Conservation (phyloP, 2,329 filamentous ascomycete species). For the Talaromyces sp. region DNA sequence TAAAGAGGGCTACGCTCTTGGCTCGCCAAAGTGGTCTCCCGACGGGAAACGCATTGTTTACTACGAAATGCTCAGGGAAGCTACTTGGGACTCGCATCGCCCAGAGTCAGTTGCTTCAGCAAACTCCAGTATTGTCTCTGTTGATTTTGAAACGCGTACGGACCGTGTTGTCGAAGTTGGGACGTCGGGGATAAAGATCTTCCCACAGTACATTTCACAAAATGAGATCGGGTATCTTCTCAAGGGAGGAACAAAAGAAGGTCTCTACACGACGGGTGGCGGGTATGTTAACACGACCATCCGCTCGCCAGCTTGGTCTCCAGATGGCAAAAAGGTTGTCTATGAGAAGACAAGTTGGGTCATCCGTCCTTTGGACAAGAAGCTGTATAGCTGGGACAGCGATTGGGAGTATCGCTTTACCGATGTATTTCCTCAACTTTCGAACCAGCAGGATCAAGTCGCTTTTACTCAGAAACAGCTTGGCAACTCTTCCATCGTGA, state of each 20-base stretch:
- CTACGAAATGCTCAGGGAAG: constrained; percentile 36
- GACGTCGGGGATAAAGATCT: neutral
- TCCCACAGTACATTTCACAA: neutral
- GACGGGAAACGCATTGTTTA: constrained; percentile 33
- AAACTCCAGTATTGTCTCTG: constrained; percentile 22
- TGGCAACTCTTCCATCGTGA: constrained; percentile 22
- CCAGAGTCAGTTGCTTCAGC: constrained; percentile 1
- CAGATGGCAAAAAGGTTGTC: constrained; percentile 16
- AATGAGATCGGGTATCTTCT: neutral
- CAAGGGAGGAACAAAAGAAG: neutral
- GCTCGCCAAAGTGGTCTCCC: constrained; percentile 35
- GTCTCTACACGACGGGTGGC: neutral
- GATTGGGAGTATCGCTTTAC: neutral
- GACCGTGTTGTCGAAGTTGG: constrained; percentile 18
- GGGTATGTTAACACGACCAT: neutral
- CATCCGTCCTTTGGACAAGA: neutral
- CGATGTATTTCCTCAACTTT: neutral
- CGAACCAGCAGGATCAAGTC: neutral
- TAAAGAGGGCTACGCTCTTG: constrained; percentile 31
- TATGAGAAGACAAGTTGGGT: neutral
- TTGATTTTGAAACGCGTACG: constrained; percentile 36
- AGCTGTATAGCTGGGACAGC: neutral
- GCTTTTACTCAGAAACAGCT: neutral
- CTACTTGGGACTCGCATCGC: constrained; percentile 34
- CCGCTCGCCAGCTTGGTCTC: constrained; percentile 25